Percentiles rank a stretch among this genome's conserved stretches.
phyloP scores from a whole-genome alignment of 2,329 filamentous ascomycete genomes.

The Hirsutella rhossiliensis region DNA sequence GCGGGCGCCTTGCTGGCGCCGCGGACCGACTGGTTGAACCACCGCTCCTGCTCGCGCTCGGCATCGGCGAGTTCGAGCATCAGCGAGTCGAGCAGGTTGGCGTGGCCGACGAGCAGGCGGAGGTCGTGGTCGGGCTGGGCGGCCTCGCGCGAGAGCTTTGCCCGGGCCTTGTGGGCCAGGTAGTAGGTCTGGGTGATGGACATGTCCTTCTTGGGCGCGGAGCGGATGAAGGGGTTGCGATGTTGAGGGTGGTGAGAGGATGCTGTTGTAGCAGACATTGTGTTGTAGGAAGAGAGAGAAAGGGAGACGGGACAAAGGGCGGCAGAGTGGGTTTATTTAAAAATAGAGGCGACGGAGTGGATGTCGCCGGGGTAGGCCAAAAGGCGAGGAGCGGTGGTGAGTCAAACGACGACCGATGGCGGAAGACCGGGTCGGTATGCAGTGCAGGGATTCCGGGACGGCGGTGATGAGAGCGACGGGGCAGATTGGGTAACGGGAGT shows the following conservation, averaged over 20 bases:
- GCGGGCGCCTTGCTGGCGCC: conserved; percentile 53
- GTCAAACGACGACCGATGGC: conserved; percentile 10
- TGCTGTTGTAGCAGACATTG: conserved; percentile 17
- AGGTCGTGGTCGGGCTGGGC: conserved; percentile 87
- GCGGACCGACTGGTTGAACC: conserved; percentile 93
- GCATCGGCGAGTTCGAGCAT: conserved; percentile 89
- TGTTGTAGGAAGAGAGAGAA: conserved; percentile 3
- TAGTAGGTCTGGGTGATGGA: conserved; percentile 97
- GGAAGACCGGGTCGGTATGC: conserved; percentile 8
- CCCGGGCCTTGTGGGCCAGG: conserved; percentile 89
- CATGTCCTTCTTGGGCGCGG: conserved; percentile 66
- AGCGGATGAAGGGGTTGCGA: conserved; percentile 14
- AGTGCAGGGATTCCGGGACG: conserved; percentile 13
- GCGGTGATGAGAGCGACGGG: conserved; percentile 16
- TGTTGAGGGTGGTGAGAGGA: conserved; percentile 1
- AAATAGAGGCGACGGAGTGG: neutral
- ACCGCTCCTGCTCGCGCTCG: conserved; percentile 88
- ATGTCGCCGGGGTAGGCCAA: neutral
- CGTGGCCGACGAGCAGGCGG: conserved; percentile 88
- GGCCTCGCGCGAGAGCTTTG: conserved; percentile 91
- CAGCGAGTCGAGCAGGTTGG: conserved; percentile 91
- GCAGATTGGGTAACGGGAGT: conserved; percentile 13
- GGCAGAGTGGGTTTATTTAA: neutral
- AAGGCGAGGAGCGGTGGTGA: conserved; percentile 7
- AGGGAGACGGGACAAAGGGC: conserved; percentile 2